Conservation (phyloP, 2,329 filamentous ascomycete species). For the Pyrenochaeta sp. region DNA sequence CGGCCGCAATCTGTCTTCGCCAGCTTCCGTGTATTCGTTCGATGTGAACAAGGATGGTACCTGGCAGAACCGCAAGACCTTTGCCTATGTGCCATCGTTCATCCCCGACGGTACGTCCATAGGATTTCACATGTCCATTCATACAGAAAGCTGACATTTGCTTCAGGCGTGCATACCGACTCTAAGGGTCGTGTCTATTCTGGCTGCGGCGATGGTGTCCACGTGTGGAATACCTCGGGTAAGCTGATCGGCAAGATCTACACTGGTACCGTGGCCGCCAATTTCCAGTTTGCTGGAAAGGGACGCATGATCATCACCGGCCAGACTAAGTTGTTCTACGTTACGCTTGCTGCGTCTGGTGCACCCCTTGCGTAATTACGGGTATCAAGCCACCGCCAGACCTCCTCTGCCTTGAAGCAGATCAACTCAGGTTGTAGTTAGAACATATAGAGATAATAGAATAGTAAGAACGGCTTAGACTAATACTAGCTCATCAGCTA, state of each 20-base stretch:
- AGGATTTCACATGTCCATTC: background rate
- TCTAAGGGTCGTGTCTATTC: constrained; percentile 63
- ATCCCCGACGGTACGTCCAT: constrained; percentile 27
- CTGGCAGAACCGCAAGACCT: constrained; percentile 30
- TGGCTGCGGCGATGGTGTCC: constrained; percentile 60
- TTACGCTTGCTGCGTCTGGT: constrained; percentile 27
- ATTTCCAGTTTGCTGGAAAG: constrained; percentile 34
- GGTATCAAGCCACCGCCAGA: background rate
- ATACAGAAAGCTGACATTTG: constrained; percentile 3
- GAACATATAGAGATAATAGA: too few species aligned
- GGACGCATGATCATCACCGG: constrained; percentile 35
- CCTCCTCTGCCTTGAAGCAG: too few species aligned
- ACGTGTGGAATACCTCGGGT: constrained; percentile 58
- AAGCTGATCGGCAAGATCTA: constrained; percentile 53
- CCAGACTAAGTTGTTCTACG: constrained; percentile 35
- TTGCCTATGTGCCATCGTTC: constrained; percentile 25
- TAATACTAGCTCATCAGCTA: too few species aligned
- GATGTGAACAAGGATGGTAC: constrained; percentile 31
- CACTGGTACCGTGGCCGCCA: constrained; percentile 28
- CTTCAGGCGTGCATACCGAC: constrained; percentile 28
- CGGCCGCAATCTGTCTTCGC: constrained; percentile 28
- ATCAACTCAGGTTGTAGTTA: too few species aligned
- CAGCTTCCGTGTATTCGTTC: constrained; percentile 33
- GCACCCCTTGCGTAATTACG: constrained; percentile 9
- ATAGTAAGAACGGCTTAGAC: too few species aligned